These are phyloP conservation scores for Microthyrium microscopicum DNA, from an alignment of 2,329 filamentous ascomycete genomes.

Conservation along the genomic window DNA sequence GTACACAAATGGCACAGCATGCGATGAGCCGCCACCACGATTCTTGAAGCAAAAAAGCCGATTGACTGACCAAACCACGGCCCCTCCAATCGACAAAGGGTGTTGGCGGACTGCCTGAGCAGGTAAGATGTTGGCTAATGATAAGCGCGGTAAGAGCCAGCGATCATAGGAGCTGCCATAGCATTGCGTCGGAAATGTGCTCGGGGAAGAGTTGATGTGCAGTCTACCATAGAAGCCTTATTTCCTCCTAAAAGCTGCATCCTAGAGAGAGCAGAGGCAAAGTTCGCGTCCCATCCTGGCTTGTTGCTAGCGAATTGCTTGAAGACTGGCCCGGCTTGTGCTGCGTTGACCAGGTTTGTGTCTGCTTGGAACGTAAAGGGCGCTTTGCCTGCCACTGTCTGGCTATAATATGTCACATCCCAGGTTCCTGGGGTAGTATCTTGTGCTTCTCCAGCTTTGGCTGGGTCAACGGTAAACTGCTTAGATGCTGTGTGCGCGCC, in stretches of 20 bases:
- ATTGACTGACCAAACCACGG: too few relatives aligned
- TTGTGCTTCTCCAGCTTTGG: conserved; percentile 11
- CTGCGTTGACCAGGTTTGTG: conserved; percentile 15
- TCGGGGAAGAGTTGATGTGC: conserved; percentile 12
- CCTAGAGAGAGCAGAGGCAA: conserved; percentile 14
- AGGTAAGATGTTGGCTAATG: too few relatives aligned
- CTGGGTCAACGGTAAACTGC: conserved; percentile 29
- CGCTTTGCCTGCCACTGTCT: conserved; percentile 15
- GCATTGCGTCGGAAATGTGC: conserved; percentile 13
- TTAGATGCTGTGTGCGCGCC: conserved; percentile 36
- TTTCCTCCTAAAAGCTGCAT: conserved; percentile 13
- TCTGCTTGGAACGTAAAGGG: conserved; percentile 18
- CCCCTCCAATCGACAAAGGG: too few relatives aligned
- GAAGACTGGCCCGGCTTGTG: conserved; percentile 18
- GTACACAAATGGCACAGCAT: too few relatives aligned
- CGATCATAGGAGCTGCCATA: conserved; percentile 8
- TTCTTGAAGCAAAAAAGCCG: too few relatives aligned
- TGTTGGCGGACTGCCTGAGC: too few relatives aligned
- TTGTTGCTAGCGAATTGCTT: conserved; percentile 18
- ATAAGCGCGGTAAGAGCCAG: neutral
- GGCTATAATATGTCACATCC: conserved; percentile 13
- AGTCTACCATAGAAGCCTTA: conserved; percentile 11
- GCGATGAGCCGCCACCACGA: too few relatives aligned
- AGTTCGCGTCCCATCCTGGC: conserved; percentile 19
- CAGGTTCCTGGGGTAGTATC: conserved; percentile 10